Base-by-base conservation (phyloP, 495 filamentous ascomycete genomes). In the Hypoxylon fragiforme region DNA sequence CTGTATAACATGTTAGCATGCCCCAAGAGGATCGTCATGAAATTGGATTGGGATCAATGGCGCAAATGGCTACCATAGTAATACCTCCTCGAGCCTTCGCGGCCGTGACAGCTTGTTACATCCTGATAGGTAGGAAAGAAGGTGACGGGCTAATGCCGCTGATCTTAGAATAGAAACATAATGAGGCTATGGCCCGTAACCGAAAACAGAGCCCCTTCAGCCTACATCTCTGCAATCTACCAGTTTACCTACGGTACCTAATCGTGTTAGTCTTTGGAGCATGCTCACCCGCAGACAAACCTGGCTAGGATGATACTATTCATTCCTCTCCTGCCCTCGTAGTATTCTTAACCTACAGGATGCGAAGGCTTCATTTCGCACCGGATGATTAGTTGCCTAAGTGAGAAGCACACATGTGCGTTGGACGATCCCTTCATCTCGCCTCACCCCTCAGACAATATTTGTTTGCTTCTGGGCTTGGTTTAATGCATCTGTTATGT, bases 131-230 rank as follows among this genome's bases (percentile, higher is more conserved):
- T 40, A 13, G 19, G 26, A 31, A 13, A 19, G 18, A 46, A 26
- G 48, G 9, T 3, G 5, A 3, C 13, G 5, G 15, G n/a, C 20
- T 47, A 9, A 26, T 37, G 34, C 54, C 41, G 40, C 55, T 22
- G 37, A 44, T 56, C 58, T 28, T 9, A 36, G 60, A 66, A 66
- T 66, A 66, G 63, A 47, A 65, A 57, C 54, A 57, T 5, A 51
- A 57, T 51, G 63, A 63, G 63, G 63, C 63, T 63, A 28, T 63
- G 59, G 37, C 37, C 7, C n/a, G 26, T 44, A 49, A 44, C 40
- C 18, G 13, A 40, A n/a, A 40, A 36, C 44, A 46, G 15, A 51
- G 44, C 36, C 30, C 12, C 21, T 26, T 42, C 26, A 37, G 28
- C 22, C 4, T 4, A 28, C 24, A 4, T 28, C 24, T 4, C 24